Base-by-base conservation (phyloP, 768 basidiomycete species). In the Leccinum longicurvipes region DNA sequence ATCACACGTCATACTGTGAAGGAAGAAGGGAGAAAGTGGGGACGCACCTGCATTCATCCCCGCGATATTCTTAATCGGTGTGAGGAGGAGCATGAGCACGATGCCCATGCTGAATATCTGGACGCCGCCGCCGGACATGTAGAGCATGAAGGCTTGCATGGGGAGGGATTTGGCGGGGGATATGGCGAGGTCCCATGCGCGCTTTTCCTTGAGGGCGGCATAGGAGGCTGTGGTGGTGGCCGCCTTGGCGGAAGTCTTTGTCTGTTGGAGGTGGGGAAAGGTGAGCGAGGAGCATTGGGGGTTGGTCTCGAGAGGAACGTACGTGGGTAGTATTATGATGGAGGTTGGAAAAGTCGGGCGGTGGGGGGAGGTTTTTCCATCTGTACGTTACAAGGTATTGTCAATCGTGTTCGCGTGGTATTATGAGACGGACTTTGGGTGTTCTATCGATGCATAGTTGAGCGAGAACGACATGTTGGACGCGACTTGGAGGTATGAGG, bases 101-200 rank as follows among this genome's bases (percentile, higher is more conserved):
- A 94, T 95, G 31, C 95, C 93, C 78, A 98, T 92, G 73, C 93
- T 95, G 72, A 98, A 97, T 42, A 98, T 88, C 72, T 98, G 95
- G 14, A 98, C 89, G 49, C 93, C 92, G 12, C 92, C 87, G 32
- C 95, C 95, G 21, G 93, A 95, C 90, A 98, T 96, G 82, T 98
- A 98, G 31, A 98, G 79, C 95, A 98, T 98, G 75, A 98, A 89
- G 5, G 88, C 93, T 67, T 98, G 93, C 95, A 97, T 97, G 4
- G 94, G 94, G 25, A 98, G 79, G 14, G 86, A 84, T 72, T 98
- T 97, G 31, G 90, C 91, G 1, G 94, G 94, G 4, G 82, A 76
- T 48, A 86, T 81, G 36, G 92, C 92, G 41, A 91, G 77, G 59
- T 93, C 91, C 89, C 92, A 91, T 42, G 92, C 92, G 25, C 90